Base-by-base conservation (phyloP, 345 rosid genomes). In the Moricandia arvensis region DNA sequence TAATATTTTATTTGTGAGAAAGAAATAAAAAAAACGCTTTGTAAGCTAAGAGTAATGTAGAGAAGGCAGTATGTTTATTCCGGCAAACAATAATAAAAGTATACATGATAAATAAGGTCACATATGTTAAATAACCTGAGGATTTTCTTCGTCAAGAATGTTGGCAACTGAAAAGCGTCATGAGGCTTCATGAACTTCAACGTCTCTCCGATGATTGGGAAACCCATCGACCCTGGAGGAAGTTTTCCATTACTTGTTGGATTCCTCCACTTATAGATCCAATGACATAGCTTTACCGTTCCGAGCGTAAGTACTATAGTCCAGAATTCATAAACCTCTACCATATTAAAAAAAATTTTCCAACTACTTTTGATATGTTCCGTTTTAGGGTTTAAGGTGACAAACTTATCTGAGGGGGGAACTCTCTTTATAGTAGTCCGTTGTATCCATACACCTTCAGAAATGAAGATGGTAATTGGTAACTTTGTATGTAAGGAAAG, bases 191-290 rank as follows among this genome's bases (percentile, higher is more conserved):
- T n/a, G n/a, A n/a, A n/a, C n/a, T n/a, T n/a, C n/a, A n/a, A n/a
- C n/a, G n/a, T n/a, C n/a, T n/a, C n/a, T n/a, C n/a, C n/a, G n/a
- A n/a, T n/a, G n/a, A n/a, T n/a, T n/a, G n/a, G n/a, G n/a, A n/a
- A n/a, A n/a, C n/a, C n/a, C n/a, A n/a, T n/a, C n/a, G n/a, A n/a
- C n/a, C n/a, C n/a, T n/a, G n/a, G n/a, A n/a, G n/a, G n/a, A n/a
- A n/a, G n/a, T n/a, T n/a, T n/a, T n/a, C n/a, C n/a, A n/a, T 30
- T 63, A 12, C 55, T n/a, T 6, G 55, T 63, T 10, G 70, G 54
- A 55, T 63, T 73, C 6, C 5, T 64, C 77, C 77, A 73, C 21
- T 73, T 49, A 24, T 73, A 53, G 21, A 63, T 51, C 41, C 26
- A 63, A 3, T 63, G 70, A 49, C 4, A 49, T 12, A 72, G 34